Evolutionary conservation across 2,329 filamentous ascomycete species (phyloP).

Genomic region (Cryphonectria nitschkei): DNA sequence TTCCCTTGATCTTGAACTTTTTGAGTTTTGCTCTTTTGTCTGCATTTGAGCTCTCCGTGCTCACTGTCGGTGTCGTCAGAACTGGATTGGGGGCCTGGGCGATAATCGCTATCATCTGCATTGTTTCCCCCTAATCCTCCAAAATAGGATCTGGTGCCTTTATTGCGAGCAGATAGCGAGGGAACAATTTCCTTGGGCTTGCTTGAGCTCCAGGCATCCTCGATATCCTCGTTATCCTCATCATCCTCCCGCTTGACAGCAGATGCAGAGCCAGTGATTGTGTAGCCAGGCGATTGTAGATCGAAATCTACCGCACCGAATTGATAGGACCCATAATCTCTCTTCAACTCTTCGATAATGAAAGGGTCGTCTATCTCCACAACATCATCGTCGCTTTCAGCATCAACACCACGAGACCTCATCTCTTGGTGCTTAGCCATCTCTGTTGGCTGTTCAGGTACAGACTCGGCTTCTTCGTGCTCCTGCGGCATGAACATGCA

Average conservation of each 20-base stretch:
- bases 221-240: not conserved
- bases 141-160: not conserved
- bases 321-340: not conserved
- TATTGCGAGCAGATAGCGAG: not conserved
- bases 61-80: not conserved
- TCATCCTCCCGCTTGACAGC: not conserved
- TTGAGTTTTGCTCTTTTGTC: not conserved
- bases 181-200: not conserved
- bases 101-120: not conserved
- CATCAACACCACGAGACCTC: not conserved
- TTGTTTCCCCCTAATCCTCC: not conserved
- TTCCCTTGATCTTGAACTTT: not conserved
- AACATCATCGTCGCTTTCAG: not conserved
- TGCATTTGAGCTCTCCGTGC: not conserved
- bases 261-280: not conserved
- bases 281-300: not conserved
- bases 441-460: not conserved
- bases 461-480: not conserved
- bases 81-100: not conserved
- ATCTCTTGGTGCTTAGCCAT: not conserved
- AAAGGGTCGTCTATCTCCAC: not conserved
- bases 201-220: not conserved
- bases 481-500: conserved; percentile 2
- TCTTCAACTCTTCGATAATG: not conserved
- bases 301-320: not conserved